phyloP scores from a whole-genome alignment of 805 yeast species.

The Trichomonascus vanleenenianus region DNA sequence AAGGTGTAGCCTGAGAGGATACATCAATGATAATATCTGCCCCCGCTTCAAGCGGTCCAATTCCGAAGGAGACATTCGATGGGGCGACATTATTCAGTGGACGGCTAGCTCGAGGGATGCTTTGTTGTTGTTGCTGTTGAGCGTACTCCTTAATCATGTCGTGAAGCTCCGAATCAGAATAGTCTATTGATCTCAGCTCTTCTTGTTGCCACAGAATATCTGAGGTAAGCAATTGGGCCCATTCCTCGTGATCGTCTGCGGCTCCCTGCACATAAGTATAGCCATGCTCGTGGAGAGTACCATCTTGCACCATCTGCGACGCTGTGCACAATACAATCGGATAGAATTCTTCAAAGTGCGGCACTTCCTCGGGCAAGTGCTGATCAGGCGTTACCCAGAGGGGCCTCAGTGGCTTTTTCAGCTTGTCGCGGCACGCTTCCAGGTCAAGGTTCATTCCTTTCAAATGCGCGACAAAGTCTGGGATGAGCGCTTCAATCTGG shows the following conservation, averaged over 20 bases:
- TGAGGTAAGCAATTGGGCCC: conserved; percentile 58
- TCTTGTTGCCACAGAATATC: conserved; percentile 45
- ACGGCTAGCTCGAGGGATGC: no score
- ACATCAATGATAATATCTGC: conserved; percentile 14
- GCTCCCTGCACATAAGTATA: conserved; percentile 81
- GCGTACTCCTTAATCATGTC: conserved; percentile 8
- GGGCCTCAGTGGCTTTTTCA: conserved; percentile 49
- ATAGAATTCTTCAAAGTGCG: conserved; percentile 30
- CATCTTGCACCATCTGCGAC: conserved; percentile 55
- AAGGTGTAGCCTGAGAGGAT: no score
- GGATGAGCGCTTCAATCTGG: conserved; percentile 42
- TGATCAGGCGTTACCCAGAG: conserved; percentile 60
- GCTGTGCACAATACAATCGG: conserved; percentile 53
- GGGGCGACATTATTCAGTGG: no score
- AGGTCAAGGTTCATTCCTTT: conserved; percentile 34
- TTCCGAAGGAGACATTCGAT: no score
- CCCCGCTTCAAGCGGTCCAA: no score
- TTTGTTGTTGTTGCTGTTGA: neutral
- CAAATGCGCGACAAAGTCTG: conserved; percentile 41
- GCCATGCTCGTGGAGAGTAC: conserved; percentile 39
- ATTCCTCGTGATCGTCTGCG: conserved; percentile 87
- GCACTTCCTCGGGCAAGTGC: conserved; percentile 29
- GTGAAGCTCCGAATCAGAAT: conserved; percentile 10
- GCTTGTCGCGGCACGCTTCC: conserved; percentile 23
- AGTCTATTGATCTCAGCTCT: conserved; percentile 6